These are phyloP conservation scores for Fagopyrum esculentum DNA, from an alignment of 148 eudicot genomes.

Conservation along the genomic window DNA sequence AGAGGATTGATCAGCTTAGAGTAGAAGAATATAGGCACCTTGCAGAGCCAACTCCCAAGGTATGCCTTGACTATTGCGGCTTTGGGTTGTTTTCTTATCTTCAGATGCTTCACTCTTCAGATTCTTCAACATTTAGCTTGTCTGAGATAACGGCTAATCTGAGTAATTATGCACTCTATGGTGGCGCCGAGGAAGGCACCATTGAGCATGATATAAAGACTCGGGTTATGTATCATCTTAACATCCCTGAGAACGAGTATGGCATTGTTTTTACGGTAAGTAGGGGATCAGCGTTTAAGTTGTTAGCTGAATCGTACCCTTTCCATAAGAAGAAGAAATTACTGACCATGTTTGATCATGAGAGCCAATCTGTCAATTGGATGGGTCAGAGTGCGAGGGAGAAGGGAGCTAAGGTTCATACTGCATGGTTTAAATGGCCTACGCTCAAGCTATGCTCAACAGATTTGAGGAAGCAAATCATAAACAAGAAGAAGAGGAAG, in stretches of 20 bases:
- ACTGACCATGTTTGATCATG: slow-evolving; percentile 97
- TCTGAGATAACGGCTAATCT: slow-evolving; percentile 92
- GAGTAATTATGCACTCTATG: slow-evolving; percentile 89
- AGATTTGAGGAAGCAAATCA: slow-evolving; percentile 77
- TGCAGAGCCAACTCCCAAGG: slow-evolving; percentile 54
- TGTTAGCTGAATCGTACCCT: slow-evolving; percentile 93
- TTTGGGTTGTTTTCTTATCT: slow-evolving; percentile 92
- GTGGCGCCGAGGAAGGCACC: slow-evolving; percentile 83
- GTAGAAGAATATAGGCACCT: slow-evolving; percentile 77
- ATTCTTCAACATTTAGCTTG: slow-evolving; percentile 75
- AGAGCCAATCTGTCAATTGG: slow-evolving; percentile 96
- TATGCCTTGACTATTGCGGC: slow-evolving; percentile 94
- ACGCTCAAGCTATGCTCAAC: slow-evolving; percentile 83
- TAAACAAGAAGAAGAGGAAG: slow-evolving; percentile 56
- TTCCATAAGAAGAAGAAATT: slow-evolving; percentile 85
- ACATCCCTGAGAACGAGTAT: slow-evolving; percentile 94
- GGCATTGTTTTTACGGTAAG: slow-evolving; percentile 93
- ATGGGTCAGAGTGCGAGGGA: slow-evolving; percentile 84
- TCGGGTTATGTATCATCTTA: slow-evolving; percentile 85
- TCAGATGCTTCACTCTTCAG: slow-evolving; percentile 77
- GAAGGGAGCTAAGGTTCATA: slow-evolving; percentile 87
- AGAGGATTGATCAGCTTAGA: slow-evolving; percentile 84
- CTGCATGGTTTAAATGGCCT: slow-evolving; percentile 96
- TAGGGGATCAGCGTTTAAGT: slow-evolving; percentile 89
- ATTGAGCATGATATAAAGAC: slow-evolving; percentile 81